phyloP scores from a whole-genome alignment of 2,329 filamentous ascomycete genomes.

The Colletotrichum orbiculare region DNA sequence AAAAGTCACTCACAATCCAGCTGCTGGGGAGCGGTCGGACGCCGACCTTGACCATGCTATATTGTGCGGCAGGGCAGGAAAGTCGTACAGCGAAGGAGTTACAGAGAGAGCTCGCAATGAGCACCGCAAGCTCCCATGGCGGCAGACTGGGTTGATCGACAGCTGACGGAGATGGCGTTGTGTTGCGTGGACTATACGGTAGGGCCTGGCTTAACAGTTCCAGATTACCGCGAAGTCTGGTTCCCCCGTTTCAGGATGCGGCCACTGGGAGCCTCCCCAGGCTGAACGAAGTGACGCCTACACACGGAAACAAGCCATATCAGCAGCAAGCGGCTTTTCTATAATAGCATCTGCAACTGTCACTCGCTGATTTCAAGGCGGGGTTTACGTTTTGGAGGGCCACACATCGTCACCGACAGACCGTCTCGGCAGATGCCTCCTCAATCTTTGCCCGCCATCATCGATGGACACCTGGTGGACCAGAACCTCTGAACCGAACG shows the following conservation, averaged over 20 bases:
- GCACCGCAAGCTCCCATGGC: no score
- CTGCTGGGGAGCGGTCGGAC: no score
- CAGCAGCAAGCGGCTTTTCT: background rate
- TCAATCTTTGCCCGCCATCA: no score
- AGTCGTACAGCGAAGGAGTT: no score
- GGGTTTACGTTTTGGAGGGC: background rate
- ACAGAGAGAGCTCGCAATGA: no score
- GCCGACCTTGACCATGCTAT: no score
- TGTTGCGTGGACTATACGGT: background rate
- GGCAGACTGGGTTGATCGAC: constrained; percentile 3
- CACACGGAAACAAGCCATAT: background rate
- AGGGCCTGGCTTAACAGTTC: constrained; percentile 15
- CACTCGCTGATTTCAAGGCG: background rate
- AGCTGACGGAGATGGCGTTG: background rate
- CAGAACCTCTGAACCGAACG: background rate
- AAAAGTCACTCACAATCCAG: no score
- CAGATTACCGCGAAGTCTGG: constrained; percentile 2
- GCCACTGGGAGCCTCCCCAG: constrained; percentile 6
- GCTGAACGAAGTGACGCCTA: background rate
- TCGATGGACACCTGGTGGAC: background rate
- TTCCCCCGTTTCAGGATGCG: constrained; percentile 20
- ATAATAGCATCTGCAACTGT: constrained; percentile 2
- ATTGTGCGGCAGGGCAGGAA: no score
- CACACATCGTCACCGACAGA: background rate
- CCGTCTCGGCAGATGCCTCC: background rate